Evolutionary conservation across 1,284 basidiomycete species (phyloP).

Genomic region (Ganoderma leucocontextum): DNA sequence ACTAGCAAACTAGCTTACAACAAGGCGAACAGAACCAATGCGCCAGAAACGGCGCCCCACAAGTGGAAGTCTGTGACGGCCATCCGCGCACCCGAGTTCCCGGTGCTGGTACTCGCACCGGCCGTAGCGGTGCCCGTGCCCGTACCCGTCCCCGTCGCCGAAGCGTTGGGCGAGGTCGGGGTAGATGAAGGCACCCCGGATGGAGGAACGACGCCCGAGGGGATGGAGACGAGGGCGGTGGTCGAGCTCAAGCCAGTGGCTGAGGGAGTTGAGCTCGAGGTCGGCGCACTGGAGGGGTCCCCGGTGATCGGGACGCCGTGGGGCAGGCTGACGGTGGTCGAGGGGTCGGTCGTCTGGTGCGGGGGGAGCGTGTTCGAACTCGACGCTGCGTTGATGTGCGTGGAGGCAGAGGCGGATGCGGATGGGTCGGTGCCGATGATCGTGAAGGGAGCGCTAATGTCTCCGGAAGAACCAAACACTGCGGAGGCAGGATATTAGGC

Average conservation of each 20-base stretch:
- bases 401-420: conserved; percentile 11
- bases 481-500: neutral
- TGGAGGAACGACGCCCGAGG: conserved; percentile 8
- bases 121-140: neutral
- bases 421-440: conserved; percentile 40
- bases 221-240: neutral
- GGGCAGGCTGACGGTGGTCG: conserved; percentile 17
- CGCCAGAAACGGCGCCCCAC: neutral
- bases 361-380: conserved; percentile 23
- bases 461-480: conserved; percentile 63
- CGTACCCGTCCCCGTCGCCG: neutral
- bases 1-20: conserved; percentile 5
- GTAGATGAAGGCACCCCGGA: conserved; percentile 9
- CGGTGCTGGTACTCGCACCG: neutral
- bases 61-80: neutral
- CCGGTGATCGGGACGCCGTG: conserved; percentile 8
- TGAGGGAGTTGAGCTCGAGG: neutral
- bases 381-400: conserved; percentile 11
- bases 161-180: neutral
- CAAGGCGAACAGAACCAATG: conserved; percentile 2
- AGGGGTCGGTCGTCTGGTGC: conserved; percentile 15
- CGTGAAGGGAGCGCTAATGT: conserved; percentile 50
- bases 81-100: conserved; percentile 10
- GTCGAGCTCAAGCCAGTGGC: neutral
- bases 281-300: conserved; percentile 8